Evolutionary conservation across 352 stramenopile genomes (phyloP), one percentile per base, ranked within the genome.

Genomic region (Blastocystis sp.): DNA sequence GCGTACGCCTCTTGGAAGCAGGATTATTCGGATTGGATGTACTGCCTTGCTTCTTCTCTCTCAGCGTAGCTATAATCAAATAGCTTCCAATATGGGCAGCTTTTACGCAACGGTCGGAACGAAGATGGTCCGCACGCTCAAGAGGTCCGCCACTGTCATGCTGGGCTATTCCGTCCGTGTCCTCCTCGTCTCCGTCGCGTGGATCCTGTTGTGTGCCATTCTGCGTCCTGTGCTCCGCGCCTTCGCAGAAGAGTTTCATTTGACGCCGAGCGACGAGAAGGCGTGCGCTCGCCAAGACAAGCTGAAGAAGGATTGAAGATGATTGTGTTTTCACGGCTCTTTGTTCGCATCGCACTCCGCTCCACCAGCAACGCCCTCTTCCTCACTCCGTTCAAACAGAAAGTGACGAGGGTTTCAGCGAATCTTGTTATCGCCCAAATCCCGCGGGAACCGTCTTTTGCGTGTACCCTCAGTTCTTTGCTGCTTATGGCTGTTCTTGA

Each of bases 211-310:
- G 13, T 12, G 24, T 16, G n/a, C 37, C 35, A 6, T 50, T 19
- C 16, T 63, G 3, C 71, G 37, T n/a, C 13, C 26, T 26, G 13
- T 81, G 19, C 24, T 21, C 19, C 65, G 24, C n/a, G 31, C 19
- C 16, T 26, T 81, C n/a, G 50, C 24, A 29, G 71, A 81, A 4
- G 55, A 81, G 21, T 37, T 81, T n/a, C 71, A 81, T 9, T 62
- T 80, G 16, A 19, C 29, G 26, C 31, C 26, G 62, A 37, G 13
- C 9, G 24, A 19, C 31, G 12, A 1, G 9, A 67, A 9, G 9
- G 26, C 9, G 9, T 9, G 9, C 21, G 26, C 26, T 9, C 24
- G 26, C 21, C 9, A 31, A 9, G 62, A 67, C 9, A 67, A 67
- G 21, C 9, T 24, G 24, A 67, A 67, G 62, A 6, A 37, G 31